Percentiles rank a stretch among this genome's conserved stretches.
Conservation (phyloP, 2,329 filamentous ascomycete genomes). For the Penicillium expansum region DNA sequence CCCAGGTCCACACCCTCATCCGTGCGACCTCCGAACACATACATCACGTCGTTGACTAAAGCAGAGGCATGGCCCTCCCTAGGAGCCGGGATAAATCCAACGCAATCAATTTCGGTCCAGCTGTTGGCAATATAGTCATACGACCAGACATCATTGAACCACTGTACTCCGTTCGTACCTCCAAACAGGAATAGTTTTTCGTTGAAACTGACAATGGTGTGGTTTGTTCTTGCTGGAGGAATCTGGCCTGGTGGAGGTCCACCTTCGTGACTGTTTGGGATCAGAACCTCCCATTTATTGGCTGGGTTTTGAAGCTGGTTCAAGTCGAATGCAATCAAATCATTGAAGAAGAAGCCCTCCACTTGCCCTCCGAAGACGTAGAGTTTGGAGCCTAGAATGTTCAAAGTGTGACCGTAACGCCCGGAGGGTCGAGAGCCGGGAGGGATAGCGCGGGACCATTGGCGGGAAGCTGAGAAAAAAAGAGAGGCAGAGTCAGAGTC, state of each 20-base stretch:
- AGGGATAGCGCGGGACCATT: constrained; percentile 94
- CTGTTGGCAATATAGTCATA: constrained; percentile 80
- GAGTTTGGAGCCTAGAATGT: constrained; percentile 94
- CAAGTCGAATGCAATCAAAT: constrained; percentile 89
- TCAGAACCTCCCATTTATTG: constrained; percentile 93
- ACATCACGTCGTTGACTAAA: constrained; percentile 97
- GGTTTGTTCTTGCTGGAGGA: constrained; percentile 89
- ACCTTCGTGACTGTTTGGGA: constrained; percentile 64
- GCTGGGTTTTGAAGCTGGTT: constrained; percentile 88
- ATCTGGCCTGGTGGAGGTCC: constrained; percentile 62
- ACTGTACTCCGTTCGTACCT: constrained; percentile 89
- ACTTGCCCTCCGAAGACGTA: constrained; percentile 98
- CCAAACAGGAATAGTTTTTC: constrained; percentile 97
- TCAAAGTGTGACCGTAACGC: constrained; percentile 92
- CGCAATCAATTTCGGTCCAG: constrained; percentile 90
- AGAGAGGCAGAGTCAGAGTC: constrained; percentile 27
- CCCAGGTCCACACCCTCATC: constrained; percentile 90
- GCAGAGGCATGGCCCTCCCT: constrained; percentile 93
- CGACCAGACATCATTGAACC: constrained; percentile 99
- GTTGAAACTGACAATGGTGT: constrained; percentile 85
- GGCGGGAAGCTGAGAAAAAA: constrained; percentile 71
- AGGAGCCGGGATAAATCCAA: constrained; percentile 92
- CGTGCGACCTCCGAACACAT: constrained; percentile 93
- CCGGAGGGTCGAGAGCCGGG: constrained; percentile 81
- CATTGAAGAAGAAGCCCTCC: constrained; percentile 97